Evolutionary conservation across 2,329 filamentous ascomycete species (phyloP), one percentile per base, ranked within the genome.

Genomic region (Chaetomium olivaceum): DNA sequence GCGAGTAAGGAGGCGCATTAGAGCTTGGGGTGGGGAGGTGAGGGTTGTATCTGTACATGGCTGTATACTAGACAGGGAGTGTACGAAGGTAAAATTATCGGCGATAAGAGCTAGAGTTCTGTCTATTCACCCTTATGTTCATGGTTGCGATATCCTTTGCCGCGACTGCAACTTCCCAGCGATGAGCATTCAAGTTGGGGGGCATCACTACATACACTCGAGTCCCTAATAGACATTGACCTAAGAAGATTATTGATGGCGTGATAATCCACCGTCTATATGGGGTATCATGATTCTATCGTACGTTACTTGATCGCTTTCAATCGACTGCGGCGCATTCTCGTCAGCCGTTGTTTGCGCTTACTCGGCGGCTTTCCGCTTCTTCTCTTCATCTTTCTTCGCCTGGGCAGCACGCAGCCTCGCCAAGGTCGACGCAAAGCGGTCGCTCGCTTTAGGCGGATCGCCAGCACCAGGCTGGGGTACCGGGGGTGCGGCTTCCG

Each of bases 321-420:
- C n/a, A 8, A 19, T 23, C 1, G 21, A 6, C n/a, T 46, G 58
- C 51, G 31, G 6, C 23, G 23, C 58, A 8, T 21, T 43, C 6
- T 6, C 27, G 14, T 43, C 39, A 5, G 4, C 16, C 16, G 39
- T 39, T 23, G 57, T 58, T 6, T 58, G 48, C 25, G 64, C 76
- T 69, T 68, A 75, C 5, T 75, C 78, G 63, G 81, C 79, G 51
- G 75, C 74, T 59, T 85, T 80, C 70, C 78, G 79, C 52, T 77
- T 73, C 62, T 85, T 79, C 68, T 87, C 80, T 61, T 85, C 72
- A 2, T 73, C 70, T 21, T 65, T 84, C 67, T 85, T 84, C 14
- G 85, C 81, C 73, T 87, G 85, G 27, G 85, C 85, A 63, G 82
- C 85, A 69, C 83, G 83, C 50, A 88, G 69, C 63, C 84, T 80